A percentile compares a stretch with the other conserved stretches of the same genome.
Evolutionary conservation across 2,329 filamentous ascomycete genomes (phyloP).

Genomic region (Hymenoscyphus albidus): DNA sequence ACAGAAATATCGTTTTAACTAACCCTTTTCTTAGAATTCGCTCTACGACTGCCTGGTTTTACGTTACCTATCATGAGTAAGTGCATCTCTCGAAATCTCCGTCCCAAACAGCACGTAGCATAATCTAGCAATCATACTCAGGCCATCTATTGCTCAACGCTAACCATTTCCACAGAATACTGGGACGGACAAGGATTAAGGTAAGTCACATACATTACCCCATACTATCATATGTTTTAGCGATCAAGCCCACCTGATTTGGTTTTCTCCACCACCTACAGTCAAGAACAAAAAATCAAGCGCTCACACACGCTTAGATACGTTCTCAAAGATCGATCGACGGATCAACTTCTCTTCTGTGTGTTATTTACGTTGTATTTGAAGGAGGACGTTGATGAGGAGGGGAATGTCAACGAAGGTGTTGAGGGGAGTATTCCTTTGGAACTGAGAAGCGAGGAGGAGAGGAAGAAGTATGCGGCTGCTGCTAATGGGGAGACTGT

Average conservation of each 20-base stretch:
- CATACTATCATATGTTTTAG: conserved; percentile 20
- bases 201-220: conserved; percentile 44
- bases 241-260: not conserved
- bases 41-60: conserved; percentile 69
- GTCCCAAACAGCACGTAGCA: not conserved
- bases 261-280: conserved; percentile 29
- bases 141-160: too few relatives aligned
- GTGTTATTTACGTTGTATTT: conserved; percentile 75
- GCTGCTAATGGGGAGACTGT: conserved; percentile 9
- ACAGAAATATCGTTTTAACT: not conserved
- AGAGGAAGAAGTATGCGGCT: conserved; percentile 15
- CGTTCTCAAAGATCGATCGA: conserved; percentile 76
- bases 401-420: conserved; percentile 49
- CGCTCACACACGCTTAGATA: conserved; percentile 87
- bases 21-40: conserved; percentile 48
- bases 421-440: conserved; percentile 33
- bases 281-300: conserved; percentile 19
- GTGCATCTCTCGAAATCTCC: not conserved
- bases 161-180: conserved; percentile 42
- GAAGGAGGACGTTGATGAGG: conserved; percentile 59
- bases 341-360: conserved; percentile 73
- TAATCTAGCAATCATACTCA: not conserved
- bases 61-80: conserved; percentile 60
- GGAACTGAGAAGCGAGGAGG: conserved; percentile 19
- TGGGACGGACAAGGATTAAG: conserved; percentile 76